Evolutionary conservation across 352 stramenopile genomes (phyloP), one percentile per base, ranked within the genome.

Genomic region (Pythium periplocum): DNA sequence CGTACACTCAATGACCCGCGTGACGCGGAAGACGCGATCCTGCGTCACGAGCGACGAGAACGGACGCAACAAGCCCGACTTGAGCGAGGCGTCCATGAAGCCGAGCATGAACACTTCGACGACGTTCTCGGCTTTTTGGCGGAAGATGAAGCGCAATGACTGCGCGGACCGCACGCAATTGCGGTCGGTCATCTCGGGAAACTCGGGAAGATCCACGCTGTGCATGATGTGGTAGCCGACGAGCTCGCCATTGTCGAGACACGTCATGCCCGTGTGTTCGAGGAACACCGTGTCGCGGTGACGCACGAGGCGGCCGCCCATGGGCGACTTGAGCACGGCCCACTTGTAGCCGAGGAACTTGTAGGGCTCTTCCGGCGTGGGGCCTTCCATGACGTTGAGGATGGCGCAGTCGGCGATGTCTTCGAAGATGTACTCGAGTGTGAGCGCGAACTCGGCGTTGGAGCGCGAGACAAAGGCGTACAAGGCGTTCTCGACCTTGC

Each of bases 291-390:
- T 71, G 57, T 89, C 73, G 17, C 75, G 71, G 51, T 84, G 69
- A 45, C 75, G 77, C 46, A 85, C 56, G 30, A 83, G 37, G 1
- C 62, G 64, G 0, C 64, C 70, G 39, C 71, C 68, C 33, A 61
- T 78, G 3, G 72, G 66, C 2, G 74, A 73, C 53, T 77, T 76
- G 26, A 68, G 61, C 42, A 78, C 75, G 39, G 87, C 70, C 56
- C 76, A 89, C 61, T 89, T 89, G 64, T 81, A 84, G 4, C 75
- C 75, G 41, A 89, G 66, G 45, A 83, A 84, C 12, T 79, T 65
- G 38, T 81, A 79, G 0, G 78, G 78, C 6, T 76, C 45, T 6
- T 69, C 59, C 0, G 56, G 39, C 4, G 71, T 83, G 31, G 74
- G 75, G 6, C 53, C 57, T 53, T 85, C 75, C 50, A 88, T 66